Base-by-base conservation (phyloP, 2,329 filamentous ascomycete genomes). In the Colletotrichum sp. region DNA sequence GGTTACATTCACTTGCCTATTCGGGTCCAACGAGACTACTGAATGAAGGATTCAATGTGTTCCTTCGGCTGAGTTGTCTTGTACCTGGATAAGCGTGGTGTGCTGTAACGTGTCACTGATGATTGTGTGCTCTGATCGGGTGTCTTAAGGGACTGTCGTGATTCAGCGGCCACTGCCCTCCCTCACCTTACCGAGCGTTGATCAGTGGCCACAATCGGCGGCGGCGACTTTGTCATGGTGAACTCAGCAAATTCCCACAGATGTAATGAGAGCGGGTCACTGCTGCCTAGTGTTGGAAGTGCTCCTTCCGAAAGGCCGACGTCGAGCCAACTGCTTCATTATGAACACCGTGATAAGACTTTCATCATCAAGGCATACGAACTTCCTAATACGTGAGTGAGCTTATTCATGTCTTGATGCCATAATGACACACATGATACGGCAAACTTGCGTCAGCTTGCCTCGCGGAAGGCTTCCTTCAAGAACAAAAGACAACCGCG, bases 391-490 rank as follows among this genome's bases (percentile, higher is more conserved):
- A 13, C 44, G 12, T 52, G 10, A 52, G 10, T 52, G n/a, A 21
- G 12, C 10, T 13, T 21, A 21, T 49, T 21, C 10, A 13, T 49
- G 44, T 21, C 44, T 49, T 12, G 13, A 0, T 49, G 6, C 44
- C n/a, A 4, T 21, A 10, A 52, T 24, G n/a, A 52, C n/a, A 52
- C 44, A 2, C 44, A 4, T 1, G 44, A 21, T 21, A 6, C 10
- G 44, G n/a, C 1, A 0, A 52, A 52, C 0, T 3, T 21, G n/a
- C n/a, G n/a, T 52, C 10, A 21, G n/a, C 10, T 12, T 2, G 39
- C 16, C 39, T 44, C 39, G 9, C 8, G 5, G 18, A 49, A n/a
- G 18, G 18, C 39, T 21, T 13, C 44, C 44, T 49, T 49, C 10
- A 21, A 10, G n/a, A 49, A 4, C 10, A 49, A n/a, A 21, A 49